Evolutionary conservation across 352 stramenopile species (phyloP), one percentile per base, ranked within the genome.

Genomic region (Phytopythium cucurbitacearum): DNA sequence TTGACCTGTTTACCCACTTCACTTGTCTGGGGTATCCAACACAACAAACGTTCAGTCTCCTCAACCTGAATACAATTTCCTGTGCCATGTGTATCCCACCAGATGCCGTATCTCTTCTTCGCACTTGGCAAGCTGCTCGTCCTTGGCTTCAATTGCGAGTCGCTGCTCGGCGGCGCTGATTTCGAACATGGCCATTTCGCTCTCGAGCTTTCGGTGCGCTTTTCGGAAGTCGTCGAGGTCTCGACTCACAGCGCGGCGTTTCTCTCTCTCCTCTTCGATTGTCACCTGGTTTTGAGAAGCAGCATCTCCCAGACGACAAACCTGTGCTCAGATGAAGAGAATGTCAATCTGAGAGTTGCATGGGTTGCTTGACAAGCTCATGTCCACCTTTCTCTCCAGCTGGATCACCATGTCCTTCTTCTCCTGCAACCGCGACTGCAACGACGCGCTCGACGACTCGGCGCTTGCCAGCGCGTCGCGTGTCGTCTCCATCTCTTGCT

Each of bases 1-100:
- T 94, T 89, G 33, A 76, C 76, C 60, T 94, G 81, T 46, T 91
- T 90, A 15, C 79, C 77, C 2, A 91, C 60, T 53, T 94, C 83
- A n/a, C 72, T 80, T 51, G 73, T 80, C 82, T 93, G 43, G 11
- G 48, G 42, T 34, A 57, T 44, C 8, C 34, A 7, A 51, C 37
- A 5, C n/a, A 50, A 43, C 51, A 35, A 59, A 13, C 7, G 4
- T 13, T 6, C 11, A 40, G 16, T 32, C 8, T 36, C 11, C 33
- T 13, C 38, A 41, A 41, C 38, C 12, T 13, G 38, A 13, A 9
- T 41, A 33, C 1, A 15, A 46, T 28, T 28, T 28, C 21, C 21
- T 28, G 5, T 12, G 6, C 7, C 34, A 44, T 12, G 10, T 12
- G 6, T 39, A 46, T 1, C 68, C 61, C 82, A 91, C 82, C 65